These are phyloP conservation scores for Cicer yamashitae DNA, from an alignment of 306 rosid species.

Conservation along the genomic window DNA sequence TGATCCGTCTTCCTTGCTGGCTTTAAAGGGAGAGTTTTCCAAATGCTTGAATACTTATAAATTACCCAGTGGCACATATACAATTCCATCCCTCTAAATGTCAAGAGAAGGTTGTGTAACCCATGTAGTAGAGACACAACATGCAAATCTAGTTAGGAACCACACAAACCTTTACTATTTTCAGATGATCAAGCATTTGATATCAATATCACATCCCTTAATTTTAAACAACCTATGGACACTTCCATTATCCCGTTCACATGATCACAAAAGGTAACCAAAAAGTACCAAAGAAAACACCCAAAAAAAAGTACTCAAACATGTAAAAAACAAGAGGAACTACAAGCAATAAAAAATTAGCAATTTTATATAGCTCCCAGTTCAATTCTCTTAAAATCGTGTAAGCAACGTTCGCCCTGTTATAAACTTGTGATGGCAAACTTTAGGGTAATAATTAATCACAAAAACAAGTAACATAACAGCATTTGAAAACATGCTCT, in stretches of 20 bases:
- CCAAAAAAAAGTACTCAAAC: not conserved
- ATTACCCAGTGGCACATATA: not conserved
- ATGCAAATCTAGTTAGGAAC: not conserved
- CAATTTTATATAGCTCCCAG: not conserved
- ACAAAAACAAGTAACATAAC: conserved; percentile 30
- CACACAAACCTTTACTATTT: conserved; percentile 12
- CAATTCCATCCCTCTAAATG: conserved; percentile 4
- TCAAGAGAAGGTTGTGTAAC: not conserved
- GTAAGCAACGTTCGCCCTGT: not conserved
- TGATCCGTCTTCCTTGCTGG: too few relatives aligned
- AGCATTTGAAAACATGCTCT: not conserved
- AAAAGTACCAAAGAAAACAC: not conserved
- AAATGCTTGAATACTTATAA: too few relatives aligned
- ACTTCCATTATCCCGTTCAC: not conserved
- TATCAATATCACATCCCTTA: not conserved
- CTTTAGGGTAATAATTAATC: not conserved
- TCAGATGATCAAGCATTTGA: conserved; percentile 16
- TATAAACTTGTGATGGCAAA: conserved; percentile 6
- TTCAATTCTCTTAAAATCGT: conserved; percentile 22
- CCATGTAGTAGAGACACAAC: not conserved
- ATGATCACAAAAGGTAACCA: not conserved
- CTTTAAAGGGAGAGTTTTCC: too few relatives aligned
- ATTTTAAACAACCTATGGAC: conserved; percentile 1
- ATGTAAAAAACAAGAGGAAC: not conserved
- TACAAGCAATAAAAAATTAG: not conserved